Base-by-base conservation (phyloP, 352 stramenopile species). In the Elongisporangium prolatum region DNA sequence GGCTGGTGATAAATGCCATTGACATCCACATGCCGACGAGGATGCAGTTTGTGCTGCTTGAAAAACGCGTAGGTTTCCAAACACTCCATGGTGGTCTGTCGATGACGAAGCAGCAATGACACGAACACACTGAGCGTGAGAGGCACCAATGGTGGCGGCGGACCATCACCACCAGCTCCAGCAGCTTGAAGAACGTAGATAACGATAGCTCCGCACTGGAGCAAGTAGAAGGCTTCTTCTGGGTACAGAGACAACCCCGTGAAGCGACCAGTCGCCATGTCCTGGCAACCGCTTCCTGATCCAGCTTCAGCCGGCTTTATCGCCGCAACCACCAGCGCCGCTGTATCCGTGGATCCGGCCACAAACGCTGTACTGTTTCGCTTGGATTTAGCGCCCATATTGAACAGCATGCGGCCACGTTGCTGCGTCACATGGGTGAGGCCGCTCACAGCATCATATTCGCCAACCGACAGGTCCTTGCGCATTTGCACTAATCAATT, bases 341-440 rank as follows among this genome's bases (percentile, higher is more conserved):
- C 16, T 14, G 7, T 3, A 20, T 47, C 53, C 18, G n/a, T 48
- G 48, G 28, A 11, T 1, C 8, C 14, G 25, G 14, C n/a, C 37
- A 21, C n/a, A n/a, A 22, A 28, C n/a, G 60, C 54, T 25, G 52
- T 54, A 25, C 57, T 50, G 59, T 78, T 62, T 48, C 56, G 65
- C 59, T 87, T 75, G 61, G 62, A 47, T 24, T 70, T 73, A 22
- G 71, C 64, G 3, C 84, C 84, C 77, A 91, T 88, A 61, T 91
- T 83, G 57, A 91, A 91, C 14, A 91, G 69, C 60, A 89, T 57
- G 7, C 83, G 77, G 0, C 84, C 84, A 17, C 79, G 82, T 63
- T 93, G 84, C 18, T 75, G 67, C 56, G 80, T 91, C 24, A 93
- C 67, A 55, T 80, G 65, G 47, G 80, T 91, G 64, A 91, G 72